Evolutionary conservation across 2,329 filamentous ascomycete species (phyloP).

Genomic region (Colletotrichum sansevieriae): DNA sequence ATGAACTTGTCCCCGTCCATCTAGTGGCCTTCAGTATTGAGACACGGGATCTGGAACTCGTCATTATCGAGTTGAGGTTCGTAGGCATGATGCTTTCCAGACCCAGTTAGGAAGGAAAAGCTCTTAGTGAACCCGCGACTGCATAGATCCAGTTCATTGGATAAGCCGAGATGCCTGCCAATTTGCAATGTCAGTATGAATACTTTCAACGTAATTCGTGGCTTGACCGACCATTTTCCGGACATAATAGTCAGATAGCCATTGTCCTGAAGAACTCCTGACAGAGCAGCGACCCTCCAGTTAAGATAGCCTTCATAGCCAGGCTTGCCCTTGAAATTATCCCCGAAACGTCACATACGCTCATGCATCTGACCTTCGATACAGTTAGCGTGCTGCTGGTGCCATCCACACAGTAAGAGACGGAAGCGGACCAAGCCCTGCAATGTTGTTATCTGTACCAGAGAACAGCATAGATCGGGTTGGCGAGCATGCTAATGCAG

Average conservation of each 20-base stretch:
- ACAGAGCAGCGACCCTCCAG: too few species aligned
- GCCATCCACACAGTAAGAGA: neutral
- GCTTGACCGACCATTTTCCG: conserved; percentile 14
- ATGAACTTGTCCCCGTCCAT: conserved; percentile 60
- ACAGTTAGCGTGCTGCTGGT: neutral
- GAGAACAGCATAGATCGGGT: conserved; percentile 71
- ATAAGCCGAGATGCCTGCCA: conserved; percentile 53
- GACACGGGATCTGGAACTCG: conserved; percentile 11
- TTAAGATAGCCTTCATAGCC: conserved; percentile 44
- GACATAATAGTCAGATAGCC: too few species aligned
- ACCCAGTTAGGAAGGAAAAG: conserved; percentile 57
- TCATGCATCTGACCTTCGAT: conserved; percentile 60
- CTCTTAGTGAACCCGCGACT: conserved; percentile 57
- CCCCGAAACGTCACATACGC: conserved; percentile 14
- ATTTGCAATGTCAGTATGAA: neutral
- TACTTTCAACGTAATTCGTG: neutral
- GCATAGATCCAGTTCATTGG: conserved; percentile 51
- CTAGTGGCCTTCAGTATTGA: conserved; percentile 45
- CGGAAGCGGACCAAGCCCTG: conserved; percentile 58
- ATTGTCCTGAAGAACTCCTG: too few species aligned
- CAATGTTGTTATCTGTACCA: conserved; percentile 69
- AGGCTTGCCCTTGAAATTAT: conserved; percentile 41
- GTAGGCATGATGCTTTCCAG: conserved; percentile 67
- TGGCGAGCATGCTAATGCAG: conserved; percentile 70
- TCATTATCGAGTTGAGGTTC: conserved; percentile 55